Evolutionary conservation across 2,329 filamentous ascomycete genomes (phyloP).

Genomic region (Neopestalotiopsis clavispora): DNA sequence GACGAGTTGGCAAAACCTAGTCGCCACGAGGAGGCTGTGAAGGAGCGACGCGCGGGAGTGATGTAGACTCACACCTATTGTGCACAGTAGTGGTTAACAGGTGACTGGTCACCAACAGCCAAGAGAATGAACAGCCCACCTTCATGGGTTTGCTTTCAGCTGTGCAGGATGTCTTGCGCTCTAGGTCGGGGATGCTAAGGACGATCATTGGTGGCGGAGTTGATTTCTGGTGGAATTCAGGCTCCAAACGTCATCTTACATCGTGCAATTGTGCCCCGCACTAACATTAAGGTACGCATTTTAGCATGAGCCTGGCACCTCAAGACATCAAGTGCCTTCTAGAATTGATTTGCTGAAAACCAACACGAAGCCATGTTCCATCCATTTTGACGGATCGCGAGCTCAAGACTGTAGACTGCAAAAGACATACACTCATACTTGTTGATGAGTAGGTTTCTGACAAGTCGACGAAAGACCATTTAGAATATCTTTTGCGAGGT

Average conservation of each 20-base stretch:
- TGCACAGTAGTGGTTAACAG: background rate
- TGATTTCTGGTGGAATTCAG: background rate
- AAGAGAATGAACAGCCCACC: constrained; percentile 13
- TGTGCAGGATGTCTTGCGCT: background rate
- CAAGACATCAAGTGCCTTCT: background rate
- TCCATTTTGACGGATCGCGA: background rate
- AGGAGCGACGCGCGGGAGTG: background rate
- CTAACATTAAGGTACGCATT: background rate
- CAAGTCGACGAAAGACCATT: too few species aligned
- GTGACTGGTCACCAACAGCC: background rate
- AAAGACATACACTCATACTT: too few species aligned
- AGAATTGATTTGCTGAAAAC: too few species aligned
- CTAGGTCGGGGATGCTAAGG: background rate
- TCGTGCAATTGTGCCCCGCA: constrained; percentile 10
- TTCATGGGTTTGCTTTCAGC: constrained; percentile 6
- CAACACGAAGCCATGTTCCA: too few species aligned
- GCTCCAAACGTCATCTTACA: constrained; percentile 12
- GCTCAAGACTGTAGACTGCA: background rate
- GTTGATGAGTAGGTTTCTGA: too few species aligned
- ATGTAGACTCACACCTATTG: background rate
- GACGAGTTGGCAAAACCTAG: background rate
- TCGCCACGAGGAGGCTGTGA: constrained; percentile 14
- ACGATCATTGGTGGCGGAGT: constrained; percentile 11
- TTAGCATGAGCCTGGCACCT: background rate
- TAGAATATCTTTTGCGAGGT: too few species aligned